Evolutionary conservation across 2,329 filamentous ascomycete genomes (phyloP).

Genomic region (Penicillium sp.): DNA sequence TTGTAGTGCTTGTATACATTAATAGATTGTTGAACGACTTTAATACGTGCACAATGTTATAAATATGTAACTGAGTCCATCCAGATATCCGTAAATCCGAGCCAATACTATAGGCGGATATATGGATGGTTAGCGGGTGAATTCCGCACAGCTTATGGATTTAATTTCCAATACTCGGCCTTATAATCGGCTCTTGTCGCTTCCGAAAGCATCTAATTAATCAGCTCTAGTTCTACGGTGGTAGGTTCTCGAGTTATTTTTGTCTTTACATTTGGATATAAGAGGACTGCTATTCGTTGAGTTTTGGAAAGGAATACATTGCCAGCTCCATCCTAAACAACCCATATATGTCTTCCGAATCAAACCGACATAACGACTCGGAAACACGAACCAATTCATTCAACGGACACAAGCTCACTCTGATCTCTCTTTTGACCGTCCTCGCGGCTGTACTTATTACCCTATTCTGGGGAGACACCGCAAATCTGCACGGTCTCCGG

Average conservation of each 20-base stretch:
- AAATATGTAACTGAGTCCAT: background rate
- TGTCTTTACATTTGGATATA: background rate
- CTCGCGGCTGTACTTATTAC: slow-evolving; percentile 24
- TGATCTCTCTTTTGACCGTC: slow-evolving; percentile 22
- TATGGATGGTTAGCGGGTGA: slow-evolving; percentile 13
- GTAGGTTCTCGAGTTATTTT: background rate
- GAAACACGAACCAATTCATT: slow-evolving; percentile 1
- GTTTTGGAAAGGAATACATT: background rate
- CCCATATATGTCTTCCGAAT: slow-evolving; percentile 28
- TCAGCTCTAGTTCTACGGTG: background rate
- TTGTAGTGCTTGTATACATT: slow-evolving; percentile 12
- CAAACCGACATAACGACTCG: slow-evolving; percentile 3
- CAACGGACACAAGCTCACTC: slow-evolving; percentile 9
- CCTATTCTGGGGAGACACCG: slow-evolving; percentile 19
- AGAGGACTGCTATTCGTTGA: background rate
- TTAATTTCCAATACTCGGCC: slow-evolving; percentile 15
- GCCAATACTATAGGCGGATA: background rate
- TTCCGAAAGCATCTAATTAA: slow-evolving; percentile 9
- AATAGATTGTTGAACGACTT: slow-evolving; percentile 12
- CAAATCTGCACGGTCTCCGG: slow-evolving; percentile 32
- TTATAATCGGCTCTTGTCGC: slow-evolving; percentile 16
- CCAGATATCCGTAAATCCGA: slow-evolving; percentile 12
- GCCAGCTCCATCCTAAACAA: background rate
- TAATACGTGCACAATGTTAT: background rate
- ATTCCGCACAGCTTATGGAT: slow-evolving; percentile 23